Percentiles rank a stretch among this genome's conserved stretches.
Conservation (phyloP, 2,329 filamentous ascomycete species). For the Beauveria sp. region DNA sequence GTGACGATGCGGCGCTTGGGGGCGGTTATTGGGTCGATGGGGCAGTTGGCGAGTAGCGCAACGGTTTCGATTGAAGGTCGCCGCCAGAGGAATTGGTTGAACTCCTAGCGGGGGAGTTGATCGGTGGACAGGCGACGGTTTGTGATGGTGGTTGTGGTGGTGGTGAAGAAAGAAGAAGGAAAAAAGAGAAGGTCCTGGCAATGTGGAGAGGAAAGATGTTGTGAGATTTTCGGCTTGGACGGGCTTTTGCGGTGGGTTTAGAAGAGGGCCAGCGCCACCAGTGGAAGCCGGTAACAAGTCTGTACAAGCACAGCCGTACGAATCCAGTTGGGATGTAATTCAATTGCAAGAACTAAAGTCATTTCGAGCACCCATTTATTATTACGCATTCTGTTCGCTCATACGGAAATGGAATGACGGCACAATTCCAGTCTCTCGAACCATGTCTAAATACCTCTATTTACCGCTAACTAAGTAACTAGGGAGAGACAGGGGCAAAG, state of each 20-base stretch:
- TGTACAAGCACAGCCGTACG: too few relatives aligned
- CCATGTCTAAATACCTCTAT: too few relatives aligned
- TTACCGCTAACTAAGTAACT: too few relatives aligned
- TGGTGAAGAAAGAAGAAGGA: conserved; percentile 9
- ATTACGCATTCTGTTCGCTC: background rate
- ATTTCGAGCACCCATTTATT: background rate
- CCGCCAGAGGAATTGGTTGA: too few relatives aligned
- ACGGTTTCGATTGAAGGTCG: background rate
- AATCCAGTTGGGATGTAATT: too few relatives aligned
- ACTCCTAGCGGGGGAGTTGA: background rate
- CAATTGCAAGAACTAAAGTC: too few relatives aligned
- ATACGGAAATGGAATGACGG: too few relatives aligned
- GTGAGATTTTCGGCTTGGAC: conserved; percentile 12
- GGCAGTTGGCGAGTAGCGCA: background rate
- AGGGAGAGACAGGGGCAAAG: too few relatives aligned
- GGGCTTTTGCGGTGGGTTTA: background rate
- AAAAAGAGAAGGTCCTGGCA: background rate
- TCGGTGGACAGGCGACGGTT: background rate
- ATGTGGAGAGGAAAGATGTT: conserved; percentile 10
- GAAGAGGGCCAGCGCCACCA: background rate
- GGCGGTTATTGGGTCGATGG: too few relatives aligned
- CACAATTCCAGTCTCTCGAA: too few relatives aligned
- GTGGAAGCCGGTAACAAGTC: background rate
- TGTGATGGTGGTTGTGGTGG: background rate
- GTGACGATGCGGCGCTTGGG: background rate